Conservation (phyloP, 768 basidiomycete genomes). For the Rhizopogon vesiculosus region DNA sequence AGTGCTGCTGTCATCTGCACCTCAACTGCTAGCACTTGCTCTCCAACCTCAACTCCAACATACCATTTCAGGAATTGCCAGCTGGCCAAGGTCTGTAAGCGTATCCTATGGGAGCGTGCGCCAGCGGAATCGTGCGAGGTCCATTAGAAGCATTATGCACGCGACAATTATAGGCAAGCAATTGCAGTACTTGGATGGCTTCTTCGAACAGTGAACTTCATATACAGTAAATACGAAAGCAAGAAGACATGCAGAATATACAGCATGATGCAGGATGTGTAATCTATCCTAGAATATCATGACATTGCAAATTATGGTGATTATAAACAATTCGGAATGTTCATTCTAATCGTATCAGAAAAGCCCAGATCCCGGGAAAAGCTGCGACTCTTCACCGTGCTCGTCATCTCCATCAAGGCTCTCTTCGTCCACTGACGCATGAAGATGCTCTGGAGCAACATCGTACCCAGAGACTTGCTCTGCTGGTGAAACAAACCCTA, state of each 20-base stretch:
- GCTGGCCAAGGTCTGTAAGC: constrained; percentile 15
- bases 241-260: constrained; percentile 5
- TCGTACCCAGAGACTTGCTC: constrained; percentile 10
- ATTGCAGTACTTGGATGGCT: not conserved
- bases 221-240: constrained; percentile 19
- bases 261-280: constrained; percentile 6
- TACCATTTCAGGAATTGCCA: constrained; percentile 9
- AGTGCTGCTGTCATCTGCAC: too few relatives aligned
- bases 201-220: not conserved
- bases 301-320: not conserved
- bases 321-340: not conserved
- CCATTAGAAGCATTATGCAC: too few relatives aligned
- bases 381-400: constrained; percentile 28
- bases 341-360: constrained; percentile 21
- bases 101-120: too few relatives aligned
- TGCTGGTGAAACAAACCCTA: constrained; percentile 10
- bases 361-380: constrained; percentile 40
- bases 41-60: too few relatives aligned
- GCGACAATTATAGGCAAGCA: too few relatives aligned
- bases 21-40: too few relatives aligned
- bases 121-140: too few relatives aligned
- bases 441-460: constrained; percentile 19
- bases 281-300: constrained; percentile 9
- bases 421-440: constrained; percentile 20
- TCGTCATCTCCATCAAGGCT: constrained; percentile 13